Base-by-base conservation (phyloP, 2,329 filamentous ascomycete species). In the Zymoseptoria ardabiliae region DNA sequence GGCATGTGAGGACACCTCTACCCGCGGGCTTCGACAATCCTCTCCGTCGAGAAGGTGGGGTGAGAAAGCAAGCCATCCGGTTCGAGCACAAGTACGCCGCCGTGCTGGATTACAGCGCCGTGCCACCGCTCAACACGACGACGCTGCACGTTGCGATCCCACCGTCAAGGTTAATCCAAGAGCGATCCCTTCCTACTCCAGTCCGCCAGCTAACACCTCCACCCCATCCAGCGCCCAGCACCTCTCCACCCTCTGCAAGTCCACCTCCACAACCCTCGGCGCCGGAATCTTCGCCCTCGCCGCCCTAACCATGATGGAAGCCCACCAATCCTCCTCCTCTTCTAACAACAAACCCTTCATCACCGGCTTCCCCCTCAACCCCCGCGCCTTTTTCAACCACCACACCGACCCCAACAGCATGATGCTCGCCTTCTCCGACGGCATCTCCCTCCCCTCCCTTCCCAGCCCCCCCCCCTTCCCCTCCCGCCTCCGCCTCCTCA, bases 401-500 rank as follows among this genome's bases (percentile, higher is more conserved):
- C 67, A 70, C 2, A 68, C 69, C n/a, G 68, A 71, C 1, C 69
- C 76, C 0, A 74, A 79, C 30, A 75, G 72, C 25, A 75, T 77
- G 58, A 79, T 79, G 77, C 69, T 80, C 2, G 74, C 76, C 5
- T 80, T 80, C 66, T 73, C 71, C 64, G 77, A 79, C 52, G 77
- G 77, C 5, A 74, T 80, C 52, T 65, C 75, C 0, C 71, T 80
- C 60, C 77, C 77, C 0, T 78, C 76, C 61, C 62, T 79, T 0
- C 71, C 71, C 2, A 70, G 71, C 0, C 49, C 61, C 2, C 65
- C 79, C 0, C 66, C 70, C 0, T 60, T 78, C 0, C 72, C 74
- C 41, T 66, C 68, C 4, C 69, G 78, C 0, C 72, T 80, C 59
- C 68, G 62, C 28, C 65, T 79, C 0, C 66, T 77, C 2, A 74